Evolutionary conservation across 192 early-diverging fungal genomes (phyloP), one percentile per base, ranked within the genome.

Genomic region (Podila horticola): DNA sequence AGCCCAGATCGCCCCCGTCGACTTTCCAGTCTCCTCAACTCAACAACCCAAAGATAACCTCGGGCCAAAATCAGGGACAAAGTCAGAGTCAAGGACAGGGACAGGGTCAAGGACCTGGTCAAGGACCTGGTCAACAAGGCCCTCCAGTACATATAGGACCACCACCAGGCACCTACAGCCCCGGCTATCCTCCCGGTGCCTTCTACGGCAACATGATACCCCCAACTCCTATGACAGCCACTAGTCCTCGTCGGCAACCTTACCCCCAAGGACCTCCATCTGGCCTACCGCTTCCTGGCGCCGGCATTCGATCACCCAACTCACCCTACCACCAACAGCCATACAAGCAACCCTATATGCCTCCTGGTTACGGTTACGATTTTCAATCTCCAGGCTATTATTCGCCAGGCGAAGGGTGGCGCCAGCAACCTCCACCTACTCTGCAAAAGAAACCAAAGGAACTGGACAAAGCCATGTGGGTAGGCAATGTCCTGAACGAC

Each of bases 401-500:
- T 38, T 38, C 33, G 6, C 48, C 74, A 1, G 30, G 67, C 10
- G 74, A 70, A 12, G 74, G 74, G 7, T 76, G 74, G 74, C 61
- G 58, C n/a, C 48, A 50, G 12, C 62, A 22, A 9, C 67, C 67
- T 33, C n/a, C 36, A 26, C 50, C 69, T 9, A 10, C 69, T 20
- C 55, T 77, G 19, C 85, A 87, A 66, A 82, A 82, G 71, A 87
- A 84, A 65, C 86, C 86, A 12, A 87, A 84, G 33, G 82, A 87
- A n/a, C 66, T 85, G 49, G 86, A 87, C 57, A 87, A 83, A 24
- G 86, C 86, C 20, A 75, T 87, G 77, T 87, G 86, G 86, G 86
- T 87, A 5, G 86, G 86, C 13, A 87, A 87, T 64, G 74, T 87
- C 20, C 66, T 84, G 19, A 84, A 75, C 30, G 74, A 84, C 22